phyloP scores from a whole-genome alignment of 345 rosid species.

The Clarkia xantiana region DNA sequence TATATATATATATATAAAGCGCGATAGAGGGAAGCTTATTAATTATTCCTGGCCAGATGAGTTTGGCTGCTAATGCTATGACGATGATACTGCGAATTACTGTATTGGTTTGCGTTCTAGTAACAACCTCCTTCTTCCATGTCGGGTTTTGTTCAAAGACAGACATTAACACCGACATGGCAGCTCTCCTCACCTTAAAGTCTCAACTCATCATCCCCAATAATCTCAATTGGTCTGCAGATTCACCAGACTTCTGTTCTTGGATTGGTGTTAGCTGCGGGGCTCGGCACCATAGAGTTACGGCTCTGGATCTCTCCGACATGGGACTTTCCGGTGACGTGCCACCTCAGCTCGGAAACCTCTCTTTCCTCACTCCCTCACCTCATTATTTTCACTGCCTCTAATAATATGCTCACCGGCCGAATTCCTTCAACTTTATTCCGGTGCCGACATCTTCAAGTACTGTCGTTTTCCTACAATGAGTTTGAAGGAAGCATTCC shows the following conservation, averaged over 20 bases:
- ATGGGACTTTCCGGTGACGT: constrained; percentile 8
- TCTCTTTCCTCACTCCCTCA: constrained; percentile 6
- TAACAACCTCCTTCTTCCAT: too few relatives aligned
- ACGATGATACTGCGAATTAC: too few relatives aligned
- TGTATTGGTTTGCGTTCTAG: too few relatives aligned
- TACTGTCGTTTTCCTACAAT: neutral
- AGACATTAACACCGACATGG: too few relatives aligned
- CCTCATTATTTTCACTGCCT: neutral
- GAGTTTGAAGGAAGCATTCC: constrained; percentile 1
- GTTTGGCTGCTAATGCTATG: too few relatives aligned
- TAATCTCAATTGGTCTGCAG: constrained; percentile 42
- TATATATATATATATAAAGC: too few relatives aligned
- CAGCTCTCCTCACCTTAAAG: too few relatives aligned
- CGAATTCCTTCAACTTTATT: neutral
- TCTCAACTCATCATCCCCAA: too few relatives aligned
- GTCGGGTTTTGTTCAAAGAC: too few relatives aligned
- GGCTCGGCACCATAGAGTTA: constrained; percentile 2
- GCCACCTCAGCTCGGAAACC: constrained; percentile 11
- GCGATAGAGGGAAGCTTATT: too few relatives aligned
- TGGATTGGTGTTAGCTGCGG: neutral
- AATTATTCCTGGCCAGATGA: too few relatives aligned
- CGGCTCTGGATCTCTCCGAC: neutral
- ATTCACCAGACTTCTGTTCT: constrained; percentile 15
- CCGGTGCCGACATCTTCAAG: neutral
- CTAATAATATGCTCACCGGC: neutral